Evolutionary conservation across 2,329 filamentous ascomycete genomes (phyloP).

Genomic region (Ophiocordyceps unilateralis): DNA sequence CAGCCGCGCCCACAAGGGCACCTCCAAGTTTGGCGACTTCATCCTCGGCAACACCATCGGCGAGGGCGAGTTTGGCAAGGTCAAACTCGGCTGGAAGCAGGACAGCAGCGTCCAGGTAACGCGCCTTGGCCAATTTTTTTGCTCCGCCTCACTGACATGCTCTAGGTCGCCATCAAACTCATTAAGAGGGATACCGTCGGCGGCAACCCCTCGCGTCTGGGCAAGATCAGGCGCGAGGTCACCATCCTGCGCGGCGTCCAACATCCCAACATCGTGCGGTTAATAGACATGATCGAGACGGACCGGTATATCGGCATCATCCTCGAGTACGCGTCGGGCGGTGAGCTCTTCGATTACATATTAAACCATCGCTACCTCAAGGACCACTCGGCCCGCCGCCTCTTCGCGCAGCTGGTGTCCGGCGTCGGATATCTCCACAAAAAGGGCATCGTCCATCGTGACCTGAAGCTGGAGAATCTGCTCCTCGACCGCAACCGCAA

Average conservation of each 20-base stretch:
- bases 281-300: slow-evolving; percentile 98
- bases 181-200: slow-evolving; percentile 86
- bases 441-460: slow-evolving; percentile 94
- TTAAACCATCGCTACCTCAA: slow-evolving; percentile 93
- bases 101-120: slow-evolving; percentile 76
- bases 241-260: slow-evolving; percentile 73
- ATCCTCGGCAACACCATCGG: slow-evolving; percentile 90
- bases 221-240: slow-evolving; percentile 96
- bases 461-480: slow-evolving; percentile 64
- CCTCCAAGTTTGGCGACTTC: slow-evolving; percentile 83
- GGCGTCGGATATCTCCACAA: slow-evolving; percentile 96
- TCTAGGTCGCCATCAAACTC: slow-evolving; percentile 85
- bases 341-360: slow-evolving; percentile 96
- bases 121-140: slow-evolving; percentile 4
- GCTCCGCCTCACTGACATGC: slow-evolving; percentile 4
- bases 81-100: slow-evolving; percentile 96
- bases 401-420: slow-evolving; percentile 91
- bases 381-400: slow-evolving; percentile 71
- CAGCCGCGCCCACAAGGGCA: slow-evolving; percentile 38
- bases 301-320: slow-evolving; percentile 96
- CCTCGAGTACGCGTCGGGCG: slow-evolving; percentile 92
- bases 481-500: slow-evolving; percentile 91
- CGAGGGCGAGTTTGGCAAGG: slow-evolving; percentile 96
- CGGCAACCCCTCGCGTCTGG: slow-evolving; percentile 70
- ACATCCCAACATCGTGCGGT: slow-evolving; percentile 89